A percentile compares a stretch with the other conserved stretches of the same genome.
Conservation (phyloP, 2,329 filamentous ascomycete genomes). For the Penicillium sp. region DNA sequence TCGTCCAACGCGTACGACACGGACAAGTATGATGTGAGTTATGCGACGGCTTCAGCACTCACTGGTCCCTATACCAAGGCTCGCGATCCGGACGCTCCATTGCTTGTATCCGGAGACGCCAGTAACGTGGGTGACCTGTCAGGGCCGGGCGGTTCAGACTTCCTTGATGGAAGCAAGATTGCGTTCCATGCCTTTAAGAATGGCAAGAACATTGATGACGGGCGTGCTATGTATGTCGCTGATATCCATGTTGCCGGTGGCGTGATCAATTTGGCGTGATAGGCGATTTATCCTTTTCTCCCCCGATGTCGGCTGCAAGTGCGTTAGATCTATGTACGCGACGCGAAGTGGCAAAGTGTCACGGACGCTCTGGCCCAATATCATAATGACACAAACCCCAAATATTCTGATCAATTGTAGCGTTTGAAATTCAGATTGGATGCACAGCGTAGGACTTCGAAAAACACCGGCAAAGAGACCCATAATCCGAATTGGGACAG, state of each 20-base stretch:
- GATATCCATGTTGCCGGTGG: constrained; percentile 14
- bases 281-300: neutral
- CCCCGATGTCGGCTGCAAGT: constrained; percentile 8
- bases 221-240: constrained; percentile 23
- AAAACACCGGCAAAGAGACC: neutral
- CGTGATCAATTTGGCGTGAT: constrained; percentile 10
- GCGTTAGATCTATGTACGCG: neutral
- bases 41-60: constrained; percentile 47
- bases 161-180: constrained; percentile 28
- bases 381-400: too few relatives aligned
- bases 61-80: constrained; percentile 33
- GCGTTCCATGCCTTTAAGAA: constrained; percentile 31
- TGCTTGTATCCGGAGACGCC: constrained; percentile 27
- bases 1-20: constrained; percentile 57
- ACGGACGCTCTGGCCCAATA: too few relatives aligned
- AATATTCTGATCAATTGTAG: neutral
- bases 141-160: constrained; percentile 34
- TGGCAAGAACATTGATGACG: constrained; percentile 19
- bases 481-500: neutral
- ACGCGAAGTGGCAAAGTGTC: too few relatives aligned
- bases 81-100: constrained; percentile 23
- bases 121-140: constrained; percentile 26
- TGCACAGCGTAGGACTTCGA: too few relatives aligned
- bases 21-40: constrained; percentile 57
- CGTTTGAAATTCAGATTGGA: neutral